These are phyloP conservation scores for Daedalea quercina DNA, from an alignment of 768 basidiomycete genomes.

Conservation along the genomic window DNA sequence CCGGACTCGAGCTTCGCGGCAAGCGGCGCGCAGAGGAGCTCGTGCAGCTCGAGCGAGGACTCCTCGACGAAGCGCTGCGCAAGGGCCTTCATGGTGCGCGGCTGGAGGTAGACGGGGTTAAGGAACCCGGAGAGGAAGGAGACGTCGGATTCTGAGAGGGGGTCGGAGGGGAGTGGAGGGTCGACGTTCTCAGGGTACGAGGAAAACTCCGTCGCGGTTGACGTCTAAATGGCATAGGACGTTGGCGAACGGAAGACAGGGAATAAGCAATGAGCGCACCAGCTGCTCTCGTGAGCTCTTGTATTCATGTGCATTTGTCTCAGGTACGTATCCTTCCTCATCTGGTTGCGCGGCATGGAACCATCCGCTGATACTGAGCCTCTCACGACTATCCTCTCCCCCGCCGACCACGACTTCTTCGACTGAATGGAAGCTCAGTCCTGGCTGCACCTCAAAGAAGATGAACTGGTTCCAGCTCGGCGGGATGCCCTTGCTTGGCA, in stretches of 20 bases:
- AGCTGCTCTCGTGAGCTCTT: constrained; percentile 92
- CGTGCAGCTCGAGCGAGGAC: constrained; percentile 83
- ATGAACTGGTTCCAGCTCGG: constrained; percentile 89
- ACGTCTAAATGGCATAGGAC: constrained; percentile 37
- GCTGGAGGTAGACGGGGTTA: constrained; percentile 85
- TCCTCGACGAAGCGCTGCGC: constrained; percentile 77
- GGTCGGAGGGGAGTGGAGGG: constrained; percentile 42
- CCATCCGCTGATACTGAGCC: constrained; percentile 94
- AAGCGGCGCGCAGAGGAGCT: constrained; percentile 70
- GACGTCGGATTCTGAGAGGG: constrained; percentile 52
- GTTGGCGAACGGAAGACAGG: not conserved
- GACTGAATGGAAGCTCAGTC: constrained; percentile 92
- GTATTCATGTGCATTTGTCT: constrained; percentile 34
- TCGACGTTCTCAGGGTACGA: constrained; percentile 34
- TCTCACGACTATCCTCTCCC: constrained; percentile 59
- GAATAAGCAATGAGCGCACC: not conserved
- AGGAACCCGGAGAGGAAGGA: constrained; percentile 79
- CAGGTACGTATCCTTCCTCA: constrained; percentile 76
- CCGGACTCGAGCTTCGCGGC: constrained; percentile 60
- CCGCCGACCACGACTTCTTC: constrained; percentile 91
- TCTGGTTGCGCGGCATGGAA: constrained; percentile 90
- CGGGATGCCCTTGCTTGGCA: constrained; percentile 61
- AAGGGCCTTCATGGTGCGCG: constrained; percentile 73
- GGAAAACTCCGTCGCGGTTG: constrained; percentile 55
- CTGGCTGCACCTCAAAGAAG: constrained; percentile 91